Evolutionary conservation across 108 stramenopile species (phyloP).

Genomic region (Phaeodactylum tricornutum): DNA sequence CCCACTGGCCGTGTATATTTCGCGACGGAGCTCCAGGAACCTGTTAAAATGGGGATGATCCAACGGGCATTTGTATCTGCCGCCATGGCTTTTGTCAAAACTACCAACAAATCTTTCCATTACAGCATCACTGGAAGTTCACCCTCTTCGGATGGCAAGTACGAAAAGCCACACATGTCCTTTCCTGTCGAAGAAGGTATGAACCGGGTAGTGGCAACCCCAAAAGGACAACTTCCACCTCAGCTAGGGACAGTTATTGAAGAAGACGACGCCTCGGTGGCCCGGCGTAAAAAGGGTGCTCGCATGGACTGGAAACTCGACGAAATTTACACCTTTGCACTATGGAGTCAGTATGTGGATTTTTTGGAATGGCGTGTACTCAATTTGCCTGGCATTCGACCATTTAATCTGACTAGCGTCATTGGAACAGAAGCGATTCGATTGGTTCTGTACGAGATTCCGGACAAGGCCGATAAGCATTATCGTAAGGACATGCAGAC

Average conservation of each 20-base stretch:
- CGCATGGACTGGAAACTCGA: conserved; percentile 60
- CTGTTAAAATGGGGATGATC: conserved; percentile 79
- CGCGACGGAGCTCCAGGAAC: conserved; percentile 72
- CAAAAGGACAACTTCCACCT: conserved; percentile 61
- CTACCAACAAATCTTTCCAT: conserved; percentile 58
- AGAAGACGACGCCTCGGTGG: conserved; percentile 61
- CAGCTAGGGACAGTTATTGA: conserved; percentile 55
- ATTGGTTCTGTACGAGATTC: conserved; percentile 56
- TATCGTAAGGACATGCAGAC: neutral
- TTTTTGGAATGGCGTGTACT: conserved; percentile 66
- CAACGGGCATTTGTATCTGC: conserved; percentile 77
- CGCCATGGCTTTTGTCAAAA: conserved; percentile 78
- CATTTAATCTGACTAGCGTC: conserved; percentile 57
- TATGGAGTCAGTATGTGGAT: conserved; percentile 78
- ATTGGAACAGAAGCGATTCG: conserved; percentile 61
- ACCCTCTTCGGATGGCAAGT: conserved; percentile 17
- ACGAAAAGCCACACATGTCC: conserved; percentile 73
- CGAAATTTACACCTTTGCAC: conserved; percentile 75
- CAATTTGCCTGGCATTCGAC: conserved; percentile 78
- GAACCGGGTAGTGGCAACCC: conserved; percentile 79
- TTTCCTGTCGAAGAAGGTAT: conserved; percentile 73
- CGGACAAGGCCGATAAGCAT: conserved; percentile 14
- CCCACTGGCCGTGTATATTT: conserved; percentile 70
- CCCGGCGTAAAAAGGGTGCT: conserved; percentile 48
- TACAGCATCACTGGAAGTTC: conserved; percentile 29